These are phyloP conservation scores for Globisporangium acanthophoron DNA, from an alignment of 352 stramenopile genomes.

Conservation along the genomic window DNA sequence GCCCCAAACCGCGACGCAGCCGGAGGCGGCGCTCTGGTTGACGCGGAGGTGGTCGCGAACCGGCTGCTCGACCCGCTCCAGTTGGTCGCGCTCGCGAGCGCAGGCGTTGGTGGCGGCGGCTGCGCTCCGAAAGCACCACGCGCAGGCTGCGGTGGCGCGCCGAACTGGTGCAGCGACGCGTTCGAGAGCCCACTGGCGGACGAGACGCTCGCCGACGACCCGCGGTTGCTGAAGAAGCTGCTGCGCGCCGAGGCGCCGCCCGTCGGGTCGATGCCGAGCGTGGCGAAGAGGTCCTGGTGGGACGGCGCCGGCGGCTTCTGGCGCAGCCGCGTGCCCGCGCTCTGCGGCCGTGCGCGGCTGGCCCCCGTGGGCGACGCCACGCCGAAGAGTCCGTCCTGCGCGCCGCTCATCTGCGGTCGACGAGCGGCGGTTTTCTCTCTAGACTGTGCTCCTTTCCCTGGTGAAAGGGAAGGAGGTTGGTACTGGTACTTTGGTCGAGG, in stretches of 20 bases:
- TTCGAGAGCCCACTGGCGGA: slow-evolving; percentile 12
- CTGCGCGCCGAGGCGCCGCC: slow-evolving; percentile 23
- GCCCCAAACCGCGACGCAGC: not conserved
- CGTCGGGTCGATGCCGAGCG: slow-evolving; percentile 34
- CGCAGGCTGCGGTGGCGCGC: not conserved
- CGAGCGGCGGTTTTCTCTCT: not conserved
- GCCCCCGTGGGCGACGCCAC: slow-evolving; percentile 6
- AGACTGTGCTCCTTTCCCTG: not conserved
- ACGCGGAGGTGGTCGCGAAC: slow-evolving; percentile 3
- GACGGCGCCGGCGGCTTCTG: slow-evolving; percentile 39
- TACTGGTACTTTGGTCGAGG: not conserved
- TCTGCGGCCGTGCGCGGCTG: slow-evolving; percentile 30
- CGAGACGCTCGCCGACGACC: slow-evolving; percentile 15
- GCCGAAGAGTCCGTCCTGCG: slow-evolving; percentile 11
- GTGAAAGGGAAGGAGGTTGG: not conserved
- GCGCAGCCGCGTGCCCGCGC: slow-evolving; percentile 50
- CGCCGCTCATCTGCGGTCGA: slow-evolving; percentile 14
- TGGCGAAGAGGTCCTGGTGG: slow-evolving; percentile 50
- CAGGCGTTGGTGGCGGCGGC: slow-evolving; percentile 4
- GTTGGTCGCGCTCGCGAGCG: slow-evolving; percentile 7
- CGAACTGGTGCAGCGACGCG: slow-evolving; percentile 12
- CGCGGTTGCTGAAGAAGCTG: slow-evolving; percentile 19
- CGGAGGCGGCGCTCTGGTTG: slow-evolving; percentile 1
- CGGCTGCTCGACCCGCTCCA: slow-evolving; percentile 13
- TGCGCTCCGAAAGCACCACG: slow-evolving; percentile 2